Base-by-base conservation (phyloP, 495 filamentous ascomycete genomes). In the Xylaria sp. region DNA sequence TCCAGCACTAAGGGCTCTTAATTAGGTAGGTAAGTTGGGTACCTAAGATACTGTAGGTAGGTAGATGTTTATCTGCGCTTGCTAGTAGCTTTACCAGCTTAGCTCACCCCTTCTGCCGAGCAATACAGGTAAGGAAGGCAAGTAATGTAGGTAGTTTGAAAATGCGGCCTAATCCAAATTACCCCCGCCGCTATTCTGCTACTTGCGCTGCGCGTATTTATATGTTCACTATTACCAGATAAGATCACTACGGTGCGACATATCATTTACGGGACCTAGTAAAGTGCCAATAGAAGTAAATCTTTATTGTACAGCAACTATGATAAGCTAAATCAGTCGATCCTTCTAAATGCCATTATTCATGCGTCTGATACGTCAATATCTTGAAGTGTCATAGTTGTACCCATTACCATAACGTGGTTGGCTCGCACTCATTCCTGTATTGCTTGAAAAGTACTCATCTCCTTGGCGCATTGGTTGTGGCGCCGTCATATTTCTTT, bases 401-500 rank as follows among this genome's bases (percentile, higher is more conserved):
- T 78, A 81, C 33, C 76, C 77, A 58, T 78, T 77, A 5, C 70
- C 75, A 70, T 24, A 72, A 68, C 65, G 69, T 58, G 55, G 61
- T 64, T 59, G 68, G 37, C 26, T 62, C 21, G 77, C 64, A 43
- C 73, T 67, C 53, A 9, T 58, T 44, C 75, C 76, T 59, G 73
- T 74, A 33, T 77, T 65, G 9, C 78, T 75, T 59, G 62, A 24
- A 70, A 69, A 66, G 59, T 73, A 74, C 67, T 62, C 72, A 66
- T 76, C 67, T 11, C 67, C 72, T 46, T 77, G 75, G 52, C 80
- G 79, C 61, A 72, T 69, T 12, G 79, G 77, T 59, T 82, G 79
- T 9, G 86, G 86, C 12, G 83, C 85, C 9, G 85, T 87, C 83
- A 87, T 84, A 67, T 85, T 85, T 29, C 86, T 73, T 58, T 83